Conservation (phyloP, 805 yeast genomes). For the Monosporozyma siamensis region DNA sequence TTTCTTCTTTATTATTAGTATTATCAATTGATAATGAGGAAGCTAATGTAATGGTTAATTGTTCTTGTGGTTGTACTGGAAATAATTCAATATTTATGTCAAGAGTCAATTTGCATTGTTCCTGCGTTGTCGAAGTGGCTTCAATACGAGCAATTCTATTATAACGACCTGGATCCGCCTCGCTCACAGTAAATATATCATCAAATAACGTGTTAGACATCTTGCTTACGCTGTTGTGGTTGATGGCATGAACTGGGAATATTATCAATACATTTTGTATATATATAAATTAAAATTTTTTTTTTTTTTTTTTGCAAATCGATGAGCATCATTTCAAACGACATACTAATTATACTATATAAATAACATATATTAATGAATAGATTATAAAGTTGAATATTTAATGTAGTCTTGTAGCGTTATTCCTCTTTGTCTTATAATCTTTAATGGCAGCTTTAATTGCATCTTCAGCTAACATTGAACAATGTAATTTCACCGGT, state of each 20-base stretch:
- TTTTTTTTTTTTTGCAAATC: not conserved
- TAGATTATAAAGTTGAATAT: not conserved
- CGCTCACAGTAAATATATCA: conserved; percentile 79
- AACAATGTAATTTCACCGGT: conserved; percentile 94
- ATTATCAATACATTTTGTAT: too few relatives aligned
- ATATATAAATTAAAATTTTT: not conserved
- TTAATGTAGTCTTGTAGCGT: conserved; percentile 14
- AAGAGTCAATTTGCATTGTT: conserved; percentile 67
- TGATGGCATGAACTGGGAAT: too few relatives aligned
- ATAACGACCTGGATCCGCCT: conserved; percentile 81
- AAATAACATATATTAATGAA: not conserved
- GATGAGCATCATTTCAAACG: not conserved
- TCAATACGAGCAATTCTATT: conserved; percentile 85
- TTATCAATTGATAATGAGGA: conserved; percentile 55
- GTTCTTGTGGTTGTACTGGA: conserved; percentile 69
- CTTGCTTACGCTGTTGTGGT: not conserved
- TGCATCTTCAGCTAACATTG: conserved; percentile 98
- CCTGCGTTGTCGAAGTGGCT: conserved; percentile 69
- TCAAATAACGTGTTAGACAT: conserved; percentile 80
- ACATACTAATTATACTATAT: not conserved
- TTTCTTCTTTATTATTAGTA: conserved; percentile 34
- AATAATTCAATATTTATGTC: conserved; percentile 89
- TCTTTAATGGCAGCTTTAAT: conserved; percentile 95
- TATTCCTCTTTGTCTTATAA: conserved; percentile 69
- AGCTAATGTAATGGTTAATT: conserved; percentile 79